Base-by-base conservation (phyloP, 23 red algal genomes). In the Chondrus crispus region DNA sequence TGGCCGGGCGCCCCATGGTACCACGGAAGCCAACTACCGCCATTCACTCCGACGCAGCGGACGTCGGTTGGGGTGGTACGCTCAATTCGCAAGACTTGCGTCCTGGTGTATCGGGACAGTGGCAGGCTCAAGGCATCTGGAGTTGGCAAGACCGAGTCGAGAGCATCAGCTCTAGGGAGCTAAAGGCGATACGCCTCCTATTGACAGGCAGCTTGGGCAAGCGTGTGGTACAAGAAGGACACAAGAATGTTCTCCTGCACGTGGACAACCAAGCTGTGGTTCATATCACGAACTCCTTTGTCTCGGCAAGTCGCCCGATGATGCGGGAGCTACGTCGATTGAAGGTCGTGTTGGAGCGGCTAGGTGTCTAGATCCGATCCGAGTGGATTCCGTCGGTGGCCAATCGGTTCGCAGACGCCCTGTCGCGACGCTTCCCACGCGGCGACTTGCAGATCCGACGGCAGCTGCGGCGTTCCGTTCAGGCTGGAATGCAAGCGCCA, bases 391-490 rank as follows among this genome's bases (percentile, higher is more conserved):
- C 64, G 0, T 86, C 82, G 3, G 41, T 29, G 2, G 62, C 63
- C 41, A 44, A 86, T 64, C 41, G 7, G 3, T 73, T 86, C 30
- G 36, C 62, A 1, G 62, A 73, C 40, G 57, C 42, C 19, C 24
- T 86, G 18, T 86, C 62, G 82, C 50, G 62, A 73, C 64, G 57
- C 16, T 69, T 73, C 63, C 62, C 40, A 22, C 82, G 62, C 63
- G 82, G 62, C 9, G 1, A 66, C 1, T 32, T 74, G 13, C 63
- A 10, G 41, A 86, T 86, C 36, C 22, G 40, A 26, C 37, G 82
- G 50, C 46, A 73, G 82, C 82, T 86, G 37, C 35, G 82, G 57
- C 82, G 62, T 86, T 86, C 58, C 82, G 82, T 86, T 11, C 10
- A 7, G 62, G 82, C 16, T 86, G 62, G 37, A 22, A 86, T 72